phyloP scores from a whole-genome alignment of 768 basidiomycete genomes.

The Mycena amicta region DNA sequence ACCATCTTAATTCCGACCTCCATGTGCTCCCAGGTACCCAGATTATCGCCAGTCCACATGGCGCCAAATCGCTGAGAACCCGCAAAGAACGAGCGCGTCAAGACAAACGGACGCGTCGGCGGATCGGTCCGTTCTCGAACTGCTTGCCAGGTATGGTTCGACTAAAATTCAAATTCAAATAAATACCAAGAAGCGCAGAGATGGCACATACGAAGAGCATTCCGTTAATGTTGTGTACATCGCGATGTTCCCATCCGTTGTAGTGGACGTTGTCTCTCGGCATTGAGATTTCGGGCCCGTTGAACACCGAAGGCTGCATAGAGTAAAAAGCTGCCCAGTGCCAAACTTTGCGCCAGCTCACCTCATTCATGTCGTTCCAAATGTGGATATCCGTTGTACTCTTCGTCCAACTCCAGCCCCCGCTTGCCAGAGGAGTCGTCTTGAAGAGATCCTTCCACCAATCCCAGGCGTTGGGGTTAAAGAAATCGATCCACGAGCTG shows the following conservation, averaged over 20 bases:
- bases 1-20: slow-evolving; percentile 92
- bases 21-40: slow-evolving; percentile 98
- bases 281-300: slow-evolving; percentile 92
- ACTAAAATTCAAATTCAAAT: slow-evolving; percentile 45
- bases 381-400: slow-evolving; percentile 86
- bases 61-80: slow-evolving; percentile 96
- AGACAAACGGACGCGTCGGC: slow-evolving; percentile 88
- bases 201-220: slow-evolving; percentile 75
- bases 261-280: slow-evolving; percentile 73
- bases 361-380: slow-evolving; percentile 99
- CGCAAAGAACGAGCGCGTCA: slow-evolving; percentile 92
- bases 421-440: slow-evolving; percentile 48
- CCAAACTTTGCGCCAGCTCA: too few species aligned
- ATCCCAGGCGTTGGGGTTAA: slow-evolving; percentile 86
- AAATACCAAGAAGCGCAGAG: neutral
- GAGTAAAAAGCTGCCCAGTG: too few species aligned
- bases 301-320: slow-evolving; percentile 99
- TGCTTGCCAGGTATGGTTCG: slow-evolving; percentile 82
- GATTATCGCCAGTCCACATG: slow-evolving; percentile 99
- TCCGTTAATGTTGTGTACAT: slow-evolving; percentile 96
- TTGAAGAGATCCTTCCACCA: slow-evolving; percentile 92
- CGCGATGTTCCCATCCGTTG: slow-evolving; percentile 97
- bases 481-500: slow-evolving; percentile 96
- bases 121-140: slow-evolving; percentile 73
- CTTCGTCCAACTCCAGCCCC: slow-evolving; percentile 73